These are phyloP conservation scores for Stevia rebaudiana DNA, from an alignment of 140 eudicot species.

Conservation along the genomic window DNA sequence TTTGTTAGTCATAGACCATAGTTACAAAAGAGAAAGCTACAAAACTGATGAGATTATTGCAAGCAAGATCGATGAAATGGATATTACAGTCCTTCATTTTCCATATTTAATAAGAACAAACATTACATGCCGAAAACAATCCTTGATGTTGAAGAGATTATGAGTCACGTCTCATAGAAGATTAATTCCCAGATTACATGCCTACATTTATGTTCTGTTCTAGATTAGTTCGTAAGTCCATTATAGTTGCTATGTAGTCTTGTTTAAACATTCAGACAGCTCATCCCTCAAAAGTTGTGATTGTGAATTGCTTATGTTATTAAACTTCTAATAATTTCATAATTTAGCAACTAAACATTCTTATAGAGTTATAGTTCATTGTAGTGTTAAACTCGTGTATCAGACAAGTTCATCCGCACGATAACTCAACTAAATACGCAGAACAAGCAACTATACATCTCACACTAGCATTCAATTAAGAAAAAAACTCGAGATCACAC, in stretches of 20 bases:
- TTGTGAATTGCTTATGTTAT: background rate
- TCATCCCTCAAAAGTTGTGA: background rate
- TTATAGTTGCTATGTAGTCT: background rate
- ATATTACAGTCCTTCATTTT: background rate
- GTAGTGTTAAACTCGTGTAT: background rate
- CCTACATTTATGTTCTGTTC: background rate
- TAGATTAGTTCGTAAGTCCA: background rate
- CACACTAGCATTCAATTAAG: background rate
- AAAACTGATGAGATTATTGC: background rate
- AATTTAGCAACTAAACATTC: slow-evolving; percentile 15
- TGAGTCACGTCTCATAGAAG: background rate
- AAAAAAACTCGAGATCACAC: slow-evolving; percentile 4
- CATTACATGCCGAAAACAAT: background rate
- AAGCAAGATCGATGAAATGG: background rate
- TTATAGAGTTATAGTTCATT: background rate
- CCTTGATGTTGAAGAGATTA: background rate
- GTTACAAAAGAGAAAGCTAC: background rate
- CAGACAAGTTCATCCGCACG: slow-evolving; percentile 8
- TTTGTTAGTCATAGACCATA: background rate
- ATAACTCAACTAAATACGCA: background rate
- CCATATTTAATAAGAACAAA: background rate
- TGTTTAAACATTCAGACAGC: background rate
- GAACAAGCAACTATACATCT: background rate
- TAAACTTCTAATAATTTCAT: background rate
- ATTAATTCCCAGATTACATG: background rate